phyloP scores from a whole-genome alignment of 192 early-diverging fungal species.

The Coemansia sp. region DNA sequence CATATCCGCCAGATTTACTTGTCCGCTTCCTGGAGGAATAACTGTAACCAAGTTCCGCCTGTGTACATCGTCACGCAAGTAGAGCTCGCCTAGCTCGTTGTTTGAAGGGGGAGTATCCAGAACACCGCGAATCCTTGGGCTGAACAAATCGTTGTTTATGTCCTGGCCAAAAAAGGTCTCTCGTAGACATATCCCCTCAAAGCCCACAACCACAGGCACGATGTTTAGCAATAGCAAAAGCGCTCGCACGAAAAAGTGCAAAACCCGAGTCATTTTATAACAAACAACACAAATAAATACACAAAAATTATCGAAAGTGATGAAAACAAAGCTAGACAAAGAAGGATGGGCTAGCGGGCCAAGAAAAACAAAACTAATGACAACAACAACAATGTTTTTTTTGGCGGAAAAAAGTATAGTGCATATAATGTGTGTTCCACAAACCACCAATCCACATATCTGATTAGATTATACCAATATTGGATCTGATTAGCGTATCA shows the following conservation, averaged over 20 bases:
- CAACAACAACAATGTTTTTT: too few species aligned
- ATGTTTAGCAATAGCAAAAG: neutral
- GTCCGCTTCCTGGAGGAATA: constrained; percentile 31
- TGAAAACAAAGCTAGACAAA: neutral
- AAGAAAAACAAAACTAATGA: neutral
- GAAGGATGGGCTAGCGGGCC: neutral
- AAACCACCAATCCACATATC: too few species aligned
- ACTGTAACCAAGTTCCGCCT: constrained; percentile 23
- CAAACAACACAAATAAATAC: neutral
- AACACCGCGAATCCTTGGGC: constrained; percentile 18
- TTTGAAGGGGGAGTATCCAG: neutral
- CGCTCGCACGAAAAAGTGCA: neutral
- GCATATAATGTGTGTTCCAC: too few species aligned
- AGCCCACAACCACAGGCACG: neutral
- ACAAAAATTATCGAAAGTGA: neutral
- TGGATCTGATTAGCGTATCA: too few species aligned
- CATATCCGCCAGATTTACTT: constrained; percentile 29
- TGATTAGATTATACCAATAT: too few species aligned
- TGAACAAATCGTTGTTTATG: constrained; percentile 19
- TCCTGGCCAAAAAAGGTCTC: constrained; percentile 42
- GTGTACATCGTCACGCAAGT: constrained; percentile 14
- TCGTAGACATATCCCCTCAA: constrained; percentile 20
- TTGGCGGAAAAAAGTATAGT: too few species aligned
- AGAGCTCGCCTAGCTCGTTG: constrained; percentile 1
- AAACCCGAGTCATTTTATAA: neutral